A percentile compares a stretch with the other conserved stretches of the same genome.
Conservation (phyloP, 495 filamentous ascomycete genomes). For the Astrocystis sublimbata region DNA sequence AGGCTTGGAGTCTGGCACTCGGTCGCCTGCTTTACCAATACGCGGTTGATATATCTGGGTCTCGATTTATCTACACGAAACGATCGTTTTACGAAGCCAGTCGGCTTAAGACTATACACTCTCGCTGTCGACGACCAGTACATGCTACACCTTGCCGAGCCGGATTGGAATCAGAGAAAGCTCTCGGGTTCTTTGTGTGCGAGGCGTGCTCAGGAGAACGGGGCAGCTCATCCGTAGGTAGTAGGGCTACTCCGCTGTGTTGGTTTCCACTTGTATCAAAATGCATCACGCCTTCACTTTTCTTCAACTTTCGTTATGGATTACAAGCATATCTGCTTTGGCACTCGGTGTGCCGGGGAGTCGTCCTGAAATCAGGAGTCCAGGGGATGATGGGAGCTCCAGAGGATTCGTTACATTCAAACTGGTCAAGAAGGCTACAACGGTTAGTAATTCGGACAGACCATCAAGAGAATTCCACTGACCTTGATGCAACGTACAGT, state of each 20-base stretch:
- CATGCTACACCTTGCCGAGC: background rate
- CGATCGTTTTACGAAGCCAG: constrained; percentile 10
- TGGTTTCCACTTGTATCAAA: constrained; percentile 24
- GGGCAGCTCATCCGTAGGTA: constrained; percentile 14
- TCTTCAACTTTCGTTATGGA: constrained; percentile 46
- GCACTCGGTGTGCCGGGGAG: constrained; percentile 31
- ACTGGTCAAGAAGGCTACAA: constrained; percentile 23
- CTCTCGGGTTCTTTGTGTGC: too few species aligned
- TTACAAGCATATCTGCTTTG: constrained; percentile 39
- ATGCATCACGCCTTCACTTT: constrained; percentile 39
- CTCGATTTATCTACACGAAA: constrained; percentile 20
- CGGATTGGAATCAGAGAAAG: background rate
- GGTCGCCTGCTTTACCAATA: constrained; percentile 15
- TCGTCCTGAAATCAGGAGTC: background rate
- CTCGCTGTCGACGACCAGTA: constrained; percentile 6
- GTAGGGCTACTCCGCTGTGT: constrained; percentile 9
- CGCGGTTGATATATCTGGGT: constrained; percentile 11
- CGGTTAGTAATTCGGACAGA: constrained; percentile 21
- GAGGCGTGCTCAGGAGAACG: constrained; percentile 16
- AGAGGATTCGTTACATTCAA: constrained; percentile 33
- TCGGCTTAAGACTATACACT: constrained; percentile 10
- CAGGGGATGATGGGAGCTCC: background rate
- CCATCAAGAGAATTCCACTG: background rate
- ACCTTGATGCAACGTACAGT: background rate
- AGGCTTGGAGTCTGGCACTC: constrained; percentile 42